Evolutionary conservation across 352 stramenopile species (phyloP).

Genomic region (Phytophthora citrophthora): DNA sequence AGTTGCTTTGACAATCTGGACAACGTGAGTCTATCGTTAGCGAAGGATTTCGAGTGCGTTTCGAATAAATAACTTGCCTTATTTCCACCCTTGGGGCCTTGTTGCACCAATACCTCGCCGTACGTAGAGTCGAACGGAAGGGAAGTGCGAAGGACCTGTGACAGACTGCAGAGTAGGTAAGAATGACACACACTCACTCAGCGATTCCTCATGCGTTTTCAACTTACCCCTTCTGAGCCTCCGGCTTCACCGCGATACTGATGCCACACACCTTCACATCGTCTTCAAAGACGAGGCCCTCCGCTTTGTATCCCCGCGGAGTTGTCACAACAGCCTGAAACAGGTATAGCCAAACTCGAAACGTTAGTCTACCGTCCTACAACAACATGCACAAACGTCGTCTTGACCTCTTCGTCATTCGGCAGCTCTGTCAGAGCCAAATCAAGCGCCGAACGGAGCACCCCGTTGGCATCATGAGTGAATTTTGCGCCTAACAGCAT

Average conservation of each 20-base stretch:
- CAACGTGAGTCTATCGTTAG: conserved; percentile 4
- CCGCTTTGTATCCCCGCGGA: conserved; percentile 69
- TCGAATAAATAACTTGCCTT: conserved; percentile 33
- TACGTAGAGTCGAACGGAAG: conserved; percentile 74
- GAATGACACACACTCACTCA: neutral
- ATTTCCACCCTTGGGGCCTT: conserved; percentile 44
- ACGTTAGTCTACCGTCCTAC: neutral
- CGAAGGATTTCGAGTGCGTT: neutral
- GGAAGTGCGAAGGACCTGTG: conserved; percentile 56
- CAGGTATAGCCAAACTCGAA: neutral
- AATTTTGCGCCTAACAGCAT: conserved; percentile 56
- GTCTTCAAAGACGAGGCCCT: conserved; percentile 79
- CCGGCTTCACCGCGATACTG: conserved; percentile 52
- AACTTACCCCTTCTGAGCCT: conserved; percentile 58
- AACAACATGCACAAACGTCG: neutral
- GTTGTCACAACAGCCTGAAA: conserved; percentile 77
- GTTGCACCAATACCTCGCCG: conserved; percentile 66
- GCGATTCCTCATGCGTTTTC: neutral
- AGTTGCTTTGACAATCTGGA: conserved; percentile 49
- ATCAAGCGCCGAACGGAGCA: conserved; percentile 74
- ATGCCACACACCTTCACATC: conserved; percentile 81
- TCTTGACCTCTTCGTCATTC: conserved; percentile 75
- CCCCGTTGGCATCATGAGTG: conserved; percentile 72
- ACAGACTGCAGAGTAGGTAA: conserved; percentile 40
- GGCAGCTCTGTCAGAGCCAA: conserved; percentile 80